Evolutionary conservation across 2,329 filamentous ascomycete species (phyloP), one percentile per base, ranked within the genome.

Genomic region (Colletotrichum orbiculare): DNA sequence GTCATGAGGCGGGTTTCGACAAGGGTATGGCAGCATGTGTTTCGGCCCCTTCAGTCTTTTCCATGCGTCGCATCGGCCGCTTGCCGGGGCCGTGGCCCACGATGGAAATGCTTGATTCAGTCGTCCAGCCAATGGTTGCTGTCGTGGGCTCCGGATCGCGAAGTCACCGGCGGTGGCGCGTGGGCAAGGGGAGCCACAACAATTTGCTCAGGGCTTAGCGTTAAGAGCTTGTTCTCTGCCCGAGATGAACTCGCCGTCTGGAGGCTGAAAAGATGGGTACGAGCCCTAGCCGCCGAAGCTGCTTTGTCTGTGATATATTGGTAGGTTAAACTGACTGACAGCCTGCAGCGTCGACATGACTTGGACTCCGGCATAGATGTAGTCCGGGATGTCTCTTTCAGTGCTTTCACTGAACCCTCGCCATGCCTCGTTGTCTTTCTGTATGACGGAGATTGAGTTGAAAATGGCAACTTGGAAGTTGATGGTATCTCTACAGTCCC

Each of bases 141-240:
- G 8, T 39, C 13, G 15, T 38, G 11, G 39, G 6, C 12, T 55
- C 58, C 59, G 63, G 52, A 53, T 54, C 13, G 35, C 3, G 37
- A 62, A 25, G 17, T 34, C 38, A 25, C 57, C 47, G 58, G 34
- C 17, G 52, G 41, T 39, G 35, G 34, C 10, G 25, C n/a, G 52
- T 53, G 47, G 47, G 41, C 49, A 57, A 63, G 58, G 52, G 47
- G 53, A 39, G 12, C 9, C 39, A 38, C 25, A 5, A 25, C 17
- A 41, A 62, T 66, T 34, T 47, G 48, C 43, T 43, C n/a, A 65
- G 37, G 63, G 63, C 63, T 66, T 66, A 63, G 63, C 2, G 58
- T 12, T 12, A 57, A 46, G 46, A 11, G 41, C 25, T 11, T 41
- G 37, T 9, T 13, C 15, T 42, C 42, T 41, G 17, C 13, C 5